Percentiles rank a stretch among this genome's conserved stretches.
Conservation (phyloP, 495 filamentous ascomycete genomes). For the Penicillium ucsense region DNA sequence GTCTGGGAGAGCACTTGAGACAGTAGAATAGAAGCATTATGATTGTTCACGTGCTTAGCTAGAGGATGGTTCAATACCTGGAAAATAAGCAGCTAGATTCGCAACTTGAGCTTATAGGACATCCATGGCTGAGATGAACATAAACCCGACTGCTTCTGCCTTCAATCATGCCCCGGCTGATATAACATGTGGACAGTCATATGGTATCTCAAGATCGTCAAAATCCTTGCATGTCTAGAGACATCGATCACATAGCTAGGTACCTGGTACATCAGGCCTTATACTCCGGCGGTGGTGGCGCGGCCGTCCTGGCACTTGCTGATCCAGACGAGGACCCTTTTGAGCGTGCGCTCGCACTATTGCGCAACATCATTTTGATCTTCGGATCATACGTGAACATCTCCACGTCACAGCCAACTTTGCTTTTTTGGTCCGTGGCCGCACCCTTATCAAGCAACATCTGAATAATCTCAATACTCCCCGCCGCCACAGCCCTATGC, state of each 20-base stretch:
- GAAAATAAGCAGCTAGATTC: no score
- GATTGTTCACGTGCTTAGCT: no score
- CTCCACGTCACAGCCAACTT: neutral
- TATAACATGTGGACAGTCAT: no score
- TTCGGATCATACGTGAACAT: neutral
- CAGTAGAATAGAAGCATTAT: conserved; percentile 24
- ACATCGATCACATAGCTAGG: no score
- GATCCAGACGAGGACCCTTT: neutral
- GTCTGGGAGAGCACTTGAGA: conserved; percentile 39
- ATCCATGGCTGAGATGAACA: no score
- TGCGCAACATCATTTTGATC: conserved; percentile 3
- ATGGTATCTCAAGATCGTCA: no score
- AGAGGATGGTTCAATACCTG: no score
- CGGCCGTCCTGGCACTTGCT: no score
- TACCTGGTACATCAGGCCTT: neutral
- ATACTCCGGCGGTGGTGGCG: neutral
- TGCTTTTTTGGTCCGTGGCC: neutral
- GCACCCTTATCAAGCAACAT: neutral
- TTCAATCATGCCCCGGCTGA: no score
- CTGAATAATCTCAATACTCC: neutral
- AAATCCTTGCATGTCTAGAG: no score
- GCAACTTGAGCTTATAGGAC: no score
- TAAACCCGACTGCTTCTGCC: no score
- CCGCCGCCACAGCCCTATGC: neutral
- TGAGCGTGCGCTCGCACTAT: neutral